Evolutionary conservation across 805 yeast species (phyloP), one percentile per base, ranked within the genome.

Genomic region (Kodamaea sagamina): DNA sequence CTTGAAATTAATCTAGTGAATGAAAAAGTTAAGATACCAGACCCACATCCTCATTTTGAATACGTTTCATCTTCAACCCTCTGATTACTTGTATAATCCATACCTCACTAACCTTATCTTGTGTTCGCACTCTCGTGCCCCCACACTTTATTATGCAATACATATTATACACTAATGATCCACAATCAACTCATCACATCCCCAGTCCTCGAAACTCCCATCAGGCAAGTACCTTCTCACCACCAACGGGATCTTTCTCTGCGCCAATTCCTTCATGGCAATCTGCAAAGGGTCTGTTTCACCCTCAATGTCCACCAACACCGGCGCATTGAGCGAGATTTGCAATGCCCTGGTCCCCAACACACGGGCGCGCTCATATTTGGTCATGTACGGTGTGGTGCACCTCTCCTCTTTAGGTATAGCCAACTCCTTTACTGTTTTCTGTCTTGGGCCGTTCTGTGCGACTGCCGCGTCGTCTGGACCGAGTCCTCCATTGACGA

Each of bases 331-430:
- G 87, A 93, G 86, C 19, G 97, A 89, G 57, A 93, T 92, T 67
- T 93, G 99, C 51, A 93, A 72, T 1, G 99, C 99, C 57, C 99
- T 79, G 8, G 99, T 93, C 19, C 99, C 99, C 58, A 93, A 77
- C 48, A 93, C 89, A 71, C 99, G 81, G 6, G 99, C 99, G 56
- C 97, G 80, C 74, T 93, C 99, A 65, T 93, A 93, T 62, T 95
- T 93, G 45, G 99, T 93, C 98, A 93, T 90, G 64, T 92, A 93
- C 42, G 99, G 99, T 4, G 99, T 93, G 10, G 99, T 93, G 19
- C 89, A 78, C 66, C 99, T 81, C 51, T 86, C 72, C 16, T 88
- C 96, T 54, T 79, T 87, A 44, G 97, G 86, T 47, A 93, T 89
- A 13, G 97, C 95, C 57, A 88, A 79, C 54, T 86, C 93, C 53